Percentiles rank a stretch among this genome's conserved stretches.
Evolutionary conservation across 306 rosid genomes (phyloP).

Genomic region (Alnus glutinosa): DNA sequence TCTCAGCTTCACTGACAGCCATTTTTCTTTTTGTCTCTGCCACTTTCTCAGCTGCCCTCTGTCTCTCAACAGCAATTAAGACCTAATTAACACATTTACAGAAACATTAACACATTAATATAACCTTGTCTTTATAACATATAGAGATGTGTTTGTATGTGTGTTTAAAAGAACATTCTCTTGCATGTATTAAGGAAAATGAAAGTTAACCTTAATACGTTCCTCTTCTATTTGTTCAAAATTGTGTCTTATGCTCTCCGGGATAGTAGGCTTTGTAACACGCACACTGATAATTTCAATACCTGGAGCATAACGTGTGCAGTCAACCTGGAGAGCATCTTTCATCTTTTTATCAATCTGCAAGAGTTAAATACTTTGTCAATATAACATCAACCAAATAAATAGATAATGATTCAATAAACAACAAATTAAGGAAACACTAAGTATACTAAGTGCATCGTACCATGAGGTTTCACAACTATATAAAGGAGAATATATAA

Average conservation of each 20-base stretch:
- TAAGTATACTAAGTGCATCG: background rate
- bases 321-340: constrained; percentile 91
- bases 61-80: constrained; percentile 80
- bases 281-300: constrained; percentile 87
- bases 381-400: background rate
- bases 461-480: background rate
- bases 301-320: constrained; percentile 92
- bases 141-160: background rate
- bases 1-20: constrained; percentile 98
- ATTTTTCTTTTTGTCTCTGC: constrained; percentile 78
- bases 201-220: constrained; percentile 76
- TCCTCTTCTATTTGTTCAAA: constrained; percentile 95
- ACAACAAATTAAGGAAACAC: constrained; percentile 13
- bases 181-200: constrained; percentile 19
- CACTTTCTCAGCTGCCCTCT: constrained; percentile 79
- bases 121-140: no score
- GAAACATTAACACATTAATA: background rate
- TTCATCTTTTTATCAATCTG: constrained; percentile 97
- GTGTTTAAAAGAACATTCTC: background rate
- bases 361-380: constrained; percentile 24
- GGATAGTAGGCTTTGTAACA: constrained; percentile 88
- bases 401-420: background rate
- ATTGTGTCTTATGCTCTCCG: constrained; percentile 67
- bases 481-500: background rate
- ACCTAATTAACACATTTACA: constrained; percentile 71